Evolutionary conservation across 2,329 filamentous ascomycete genomes (phyloP), one percentile per base, ranked within the genome.

Genomic region (Chaetomium globosum): DNA sequence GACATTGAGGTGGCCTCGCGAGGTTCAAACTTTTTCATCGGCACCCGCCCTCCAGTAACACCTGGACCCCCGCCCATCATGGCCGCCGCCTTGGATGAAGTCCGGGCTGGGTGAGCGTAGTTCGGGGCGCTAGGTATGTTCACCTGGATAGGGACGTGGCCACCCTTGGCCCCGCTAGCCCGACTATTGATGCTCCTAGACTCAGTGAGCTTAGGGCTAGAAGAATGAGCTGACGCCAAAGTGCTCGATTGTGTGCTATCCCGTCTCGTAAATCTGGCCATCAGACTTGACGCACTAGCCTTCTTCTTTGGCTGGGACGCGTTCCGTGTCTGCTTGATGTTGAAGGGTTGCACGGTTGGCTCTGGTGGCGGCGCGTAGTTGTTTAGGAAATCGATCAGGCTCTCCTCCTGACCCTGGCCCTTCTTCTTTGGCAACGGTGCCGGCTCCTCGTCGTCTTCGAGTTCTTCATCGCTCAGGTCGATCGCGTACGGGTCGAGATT

Each of bases 401-500:
- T 89, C 76, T 93, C 89, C 73, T 90, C 86, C 68, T 83, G 79
- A 67, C 80, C 80, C 4, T 72, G 71, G 46, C 67, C 71, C 26
- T 59, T 74, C 12, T 75, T 75, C 19, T 76, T 76, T 2, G 81
- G 80, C 62, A 72, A 73, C 1, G 83, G 77, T 16, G 78, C 78
- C 8, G 77, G 80, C 26, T 56, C 52, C 4, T 82, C 76, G 33
- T 86, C 74, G 2, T 76, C 71, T 10, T 77, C 83, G 9, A 88
- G 82, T 4, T 88, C 88, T 61, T 90, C 86, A 63, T 92, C 89
- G 71, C 88, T 90, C 33, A 87, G 81, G 73, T 97, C 93, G 68
- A 98, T 92, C n/a, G 93, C 92, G 70, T 98, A 98, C 0, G 94
- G 95, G 73, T 99, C 95, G 64, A 86, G 90, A 59, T 93, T 87